Percentiles rank a stretch among this genome's conserved stretches.
Evolutionary conservation across 345 rosid species (phyloP).

Genomic region (Ricinus communis): DNA sequence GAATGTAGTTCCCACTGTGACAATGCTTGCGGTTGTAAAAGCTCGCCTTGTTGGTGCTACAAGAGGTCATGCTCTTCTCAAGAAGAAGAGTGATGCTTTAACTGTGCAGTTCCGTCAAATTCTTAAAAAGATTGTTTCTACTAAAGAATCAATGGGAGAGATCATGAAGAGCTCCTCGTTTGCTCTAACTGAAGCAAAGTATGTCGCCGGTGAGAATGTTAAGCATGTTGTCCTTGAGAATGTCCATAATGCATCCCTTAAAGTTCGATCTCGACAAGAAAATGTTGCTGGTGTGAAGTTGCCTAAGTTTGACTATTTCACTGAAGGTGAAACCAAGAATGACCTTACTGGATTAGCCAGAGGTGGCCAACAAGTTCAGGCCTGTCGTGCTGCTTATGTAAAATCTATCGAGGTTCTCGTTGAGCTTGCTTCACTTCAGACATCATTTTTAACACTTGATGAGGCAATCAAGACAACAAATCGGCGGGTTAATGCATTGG

Average conservation of each 20-base stretch:
- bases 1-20: constrained; percentile 89
- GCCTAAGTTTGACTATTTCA: constrained; percentile 78
- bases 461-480: constrained; percentile 96
- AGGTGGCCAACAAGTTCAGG: constrained; percentile 92
- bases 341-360: constrained; percentile 91
- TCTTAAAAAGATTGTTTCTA: constrained; percentile 73
- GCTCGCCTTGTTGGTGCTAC: constrained; percentile 88
- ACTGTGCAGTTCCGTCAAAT: constrained; percentile 86
- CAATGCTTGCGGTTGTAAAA: constrained; percentile 76
- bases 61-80: constrained; percentile 92
- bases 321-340: constrained; percentile 84
- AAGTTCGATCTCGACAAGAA: constrained; percentile 76
- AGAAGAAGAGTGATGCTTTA: constrained; percentile 96
- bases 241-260: constrained; percentile 74
- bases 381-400: constrained; percentile 83
- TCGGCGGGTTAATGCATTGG: constrained; percentile 86
- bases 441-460: constrained; percentile 88
- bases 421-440: constrained; percentile 94
- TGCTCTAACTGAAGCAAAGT: constrained; percentile 76
- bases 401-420: constrained; percentile 87
- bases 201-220: constrained; percentile 85
- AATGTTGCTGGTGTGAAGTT: constrained; percentile 92
- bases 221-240: constrained; percentile 80
- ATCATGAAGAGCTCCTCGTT: constrained; percentile 85
- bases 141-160: constrained; percentile 89